phyloP scores from a whole-genome alignment of 176 grass and related monocot species.

The Hordeum vulgare region DNA sequence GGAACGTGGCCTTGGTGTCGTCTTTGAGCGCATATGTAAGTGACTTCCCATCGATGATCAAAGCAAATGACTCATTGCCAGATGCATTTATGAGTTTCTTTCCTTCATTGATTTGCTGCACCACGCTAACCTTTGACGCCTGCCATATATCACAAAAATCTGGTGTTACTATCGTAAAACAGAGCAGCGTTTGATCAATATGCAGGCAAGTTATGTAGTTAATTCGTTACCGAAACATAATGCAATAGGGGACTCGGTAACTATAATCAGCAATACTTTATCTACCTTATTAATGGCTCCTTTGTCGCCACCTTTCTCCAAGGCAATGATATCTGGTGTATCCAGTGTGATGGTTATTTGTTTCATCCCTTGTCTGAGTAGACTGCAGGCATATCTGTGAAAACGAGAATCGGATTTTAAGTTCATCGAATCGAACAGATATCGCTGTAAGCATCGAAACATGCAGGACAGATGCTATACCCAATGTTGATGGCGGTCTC shows the following conservation, averaged over 20 bases:
- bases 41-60: conserved; percentile 88
- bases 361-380: conserved; percentile 87
- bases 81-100: conserved; percentile 33
- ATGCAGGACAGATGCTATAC: conserved; percentile 7
- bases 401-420: conserved; percentile 6
- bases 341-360: conserved; percentile 91
- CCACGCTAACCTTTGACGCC: conserved; percentile 51
- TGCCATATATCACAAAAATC: conserved; percentile 18
- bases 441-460: neutral
- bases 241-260: neutral
- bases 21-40: conserved; percentile 73
- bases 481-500: conserved; percentile 97
- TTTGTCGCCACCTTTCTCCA: conserved; percentile 67
- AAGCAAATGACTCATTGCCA: conserved; percentile 47
- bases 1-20: conserved; percentile 41
- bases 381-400: conserved; percentile 80
- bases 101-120: conserved; percentile 56
- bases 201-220: neutral
- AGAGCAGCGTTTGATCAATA: neutral
- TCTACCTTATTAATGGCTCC: conserved; percentile 47
- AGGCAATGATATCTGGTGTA: conserved; percentile 40
- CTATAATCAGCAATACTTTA: neutral
- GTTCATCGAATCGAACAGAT: neutral
- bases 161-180: neutral
- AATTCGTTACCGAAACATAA: neutral